phyloP scores from a whole-genome alignment of 2,329 filamentous ascomycete species.

The Talaromyces sp. region DNA sequence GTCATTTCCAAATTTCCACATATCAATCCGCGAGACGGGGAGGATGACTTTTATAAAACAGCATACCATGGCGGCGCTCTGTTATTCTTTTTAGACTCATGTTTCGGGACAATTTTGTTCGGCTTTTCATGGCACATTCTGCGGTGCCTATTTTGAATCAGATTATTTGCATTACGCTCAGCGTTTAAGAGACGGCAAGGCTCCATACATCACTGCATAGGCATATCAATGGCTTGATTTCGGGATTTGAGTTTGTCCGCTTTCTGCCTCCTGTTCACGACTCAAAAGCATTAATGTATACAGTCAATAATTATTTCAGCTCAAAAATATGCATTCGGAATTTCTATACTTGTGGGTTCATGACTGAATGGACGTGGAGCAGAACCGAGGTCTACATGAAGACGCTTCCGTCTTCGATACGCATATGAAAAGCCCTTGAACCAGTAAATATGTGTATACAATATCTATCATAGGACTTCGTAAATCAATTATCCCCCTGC shows the following conservation, averaged over 20 bases:
- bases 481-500: background rate
- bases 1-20: too few species aligned
- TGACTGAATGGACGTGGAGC: too few species aligned
- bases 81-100: background rate
- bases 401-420: background rate
- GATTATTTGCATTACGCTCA: background rate
- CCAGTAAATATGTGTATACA: conserved; percentile 4
- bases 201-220: background rate
- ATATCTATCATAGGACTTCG: background rate
- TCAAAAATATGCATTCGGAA: too few species aligned
- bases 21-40: background rate
- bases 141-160: background rate
- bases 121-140: background rate
- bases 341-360: too few species aligned
- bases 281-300: background rate
- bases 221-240: background rate
- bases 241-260: background rate
- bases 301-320: background rate
- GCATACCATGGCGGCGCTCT: background rate
- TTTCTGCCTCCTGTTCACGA: background rate
- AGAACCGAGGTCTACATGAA: background rate
- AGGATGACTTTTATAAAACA: background rate
- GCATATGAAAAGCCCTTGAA: background rate
- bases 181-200: background rate
- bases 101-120: background rate